Evolutionary conservation across 306 rosid species (phyloP), one percentile per base, ranked within the genome.

Genomic region (Ziziphus jujuba): DNA sequence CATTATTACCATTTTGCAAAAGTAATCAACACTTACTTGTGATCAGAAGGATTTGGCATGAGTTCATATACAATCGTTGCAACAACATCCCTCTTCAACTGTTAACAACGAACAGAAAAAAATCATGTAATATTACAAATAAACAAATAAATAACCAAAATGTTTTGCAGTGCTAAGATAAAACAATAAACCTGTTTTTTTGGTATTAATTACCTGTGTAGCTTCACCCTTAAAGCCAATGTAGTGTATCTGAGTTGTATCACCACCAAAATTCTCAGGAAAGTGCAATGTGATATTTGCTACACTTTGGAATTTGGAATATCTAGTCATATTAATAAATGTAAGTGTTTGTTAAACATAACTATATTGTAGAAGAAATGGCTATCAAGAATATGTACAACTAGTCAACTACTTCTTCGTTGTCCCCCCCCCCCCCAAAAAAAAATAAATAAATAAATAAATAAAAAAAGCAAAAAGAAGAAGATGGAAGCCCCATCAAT

Each of bases 201-300:
- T 59, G 67, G 59, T 49, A 69, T 31, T 31, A 71, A 14, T 75
- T 88, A 93, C 99, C 97, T 88, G 95, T 22, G 96, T 93, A 54
- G 99, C 97, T 83, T 93, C 95, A 22, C 99, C 99, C 79, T 93
- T 93, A 59, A 93, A 85, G 79, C 99, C 99, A 80, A 93, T 90
- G 59, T 93, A 93, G 78, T 84, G 85, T 77, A 93, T 90, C 74
- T 84, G 80, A 71, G 92, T 81, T 21, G 82, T 72, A 84, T 93
- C 97, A 10, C 87, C 96, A 21, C 99, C 97, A 74, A 88, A 93
- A 76, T 77, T 90, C 22, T 82, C 90, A 36, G 99, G 96, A 75
- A 93, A 93, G 82, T 93, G 97, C 86, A 93, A 77, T 5, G 99
- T 93, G 75, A 93, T 90, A 71, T 80, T 93, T 72, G 67, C 97